Evolutionary conservation across 495 filamentous ascomycete genomes (phyloP).

Genomic region (Aspergillus homomorphus): DNA sequence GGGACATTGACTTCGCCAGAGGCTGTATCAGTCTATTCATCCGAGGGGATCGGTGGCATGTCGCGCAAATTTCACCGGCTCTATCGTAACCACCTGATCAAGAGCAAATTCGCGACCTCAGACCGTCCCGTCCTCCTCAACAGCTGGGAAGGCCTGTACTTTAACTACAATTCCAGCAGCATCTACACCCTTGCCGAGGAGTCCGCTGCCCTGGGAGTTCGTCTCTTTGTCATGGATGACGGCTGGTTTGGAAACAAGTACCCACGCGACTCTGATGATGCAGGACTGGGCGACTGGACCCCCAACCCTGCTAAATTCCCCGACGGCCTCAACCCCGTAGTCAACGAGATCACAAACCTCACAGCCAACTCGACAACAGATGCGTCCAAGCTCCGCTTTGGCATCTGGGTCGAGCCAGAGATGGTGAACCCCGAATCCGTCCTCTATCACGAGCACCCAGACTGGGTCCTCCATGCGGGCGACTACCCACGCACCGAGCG

Average conservation of each 20-base stretch:
- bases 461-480: conserved; percentile 54
- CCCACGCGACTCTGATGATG: conserved; percentile 45
- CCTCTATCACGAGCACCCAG: conserved; percentile 51
- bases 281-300: conserved; percentile 54
- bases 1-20: conserved; percentile 52
- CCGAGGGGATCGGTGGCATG: conserved; percentile 52
- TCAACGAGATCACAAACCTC: conserved; percentile 42
- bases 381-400: conserved; percentile 45
- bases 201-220: conserved; percentile 48
- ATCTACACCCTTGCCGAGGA: conserved; percentile 48
- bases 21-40: conserved; percentile 51
- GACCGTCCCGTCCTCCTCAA: conserved; percentile 52
- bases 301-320: conserved; percentile 53
- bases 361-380: conserved; percentile 40
- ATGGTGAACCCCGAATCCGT: conserved; percentile 56
- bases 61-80: conserved; percentile 51
- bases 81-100: conserved; percentile 54
- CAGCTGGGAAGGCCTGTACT: conserved; percentile 56
- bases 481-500: conserved; percentile 47
- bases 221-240: conserved; percentile 55
- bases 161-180: conserved; percentile 45
- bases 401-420: conserved; percentile 57
- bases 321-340: conserved; percentile 43
- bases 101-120: conserved; percentile 46
- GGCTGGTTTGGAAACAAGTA: conserved; percentile 58